phyloP scores from a whole-genome alignment of 2,329 filamentous ascomycete species.

The Exophiala spinifera region DNA sequence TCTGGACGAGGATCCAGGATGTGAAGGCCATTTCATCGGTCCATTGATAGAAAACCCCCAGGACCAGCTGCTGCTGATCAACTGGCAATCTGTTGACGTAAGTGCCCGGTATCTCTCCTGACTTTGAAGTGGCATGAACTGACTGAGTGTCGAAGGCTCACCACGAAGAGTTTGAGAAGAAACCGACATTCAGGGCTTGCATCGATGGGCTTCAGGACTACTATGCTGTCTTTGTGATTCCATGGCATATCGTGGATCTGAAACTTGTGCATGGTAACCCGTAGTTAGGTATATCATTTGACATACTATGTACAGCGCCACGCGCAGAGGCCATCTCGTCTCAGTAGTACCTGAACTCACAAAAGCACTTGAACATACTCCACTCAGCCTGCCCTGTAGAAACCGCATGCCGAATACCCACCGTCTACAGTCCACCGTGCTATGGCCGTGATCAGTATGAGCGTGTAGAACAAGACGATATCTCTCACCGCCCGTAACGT shows the following conservation, averaged over 20 bases:
- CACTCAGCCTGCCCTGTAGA: slow-evolving; percentile 13
- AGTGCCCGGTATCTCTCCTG: too few relatives aligned
- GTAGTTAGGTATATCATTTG: not conserved
- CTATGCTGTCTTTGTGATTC: slow-evolving; percentile 17
- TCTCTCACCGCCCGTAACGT: slow-evolving; percentile 45
- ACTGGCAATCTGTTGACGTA: slow-evolving; percentile 20
- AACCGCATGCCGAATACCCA: slow-evolving; percentile 16
- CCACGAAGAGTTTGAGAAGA: slow-evolving; percentile 20
- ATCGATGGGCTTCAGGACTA: slow-evolving; percentile 20
- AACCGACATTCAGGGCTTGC: slow-evolving; percentile 9
- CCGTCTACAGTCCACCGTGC: slow-evolving; percentile 19
- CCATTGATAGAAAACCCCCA: slow-evolving; percentile 14
- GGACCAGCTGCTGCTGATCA: slow-evolving; percentile 16
- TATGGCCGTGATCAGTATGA: too few relatives aligned
- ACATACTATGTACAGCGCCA: too few relatives aligned
- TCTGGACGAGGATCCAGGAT: slow-evolving; percentile 11
- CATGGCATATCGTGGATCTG: slow-evolving; percentile 16
- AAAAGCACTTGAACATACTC: too few relatives aligned
- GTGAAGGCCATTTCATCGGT: slow-evolving; percentile 17
- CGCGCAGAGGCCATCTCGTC: too few relatives aligned
- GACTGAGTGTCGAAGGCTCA: too few relatives aligned
- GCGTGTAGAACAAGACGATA: too few relatives aligned
- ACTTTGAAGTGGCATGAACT: too few relatives aligned
- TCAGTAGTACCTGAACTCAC: too few relatives aligned
- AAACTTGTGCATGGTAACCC: slow-evolving; percentile 2